Evolutionary conservation across 2,329 filamentous ascomycete genomes (phyloP), one percentile per base, ranked within the genome.

Genomic region (Aureobasidium uvarum): DNA sequence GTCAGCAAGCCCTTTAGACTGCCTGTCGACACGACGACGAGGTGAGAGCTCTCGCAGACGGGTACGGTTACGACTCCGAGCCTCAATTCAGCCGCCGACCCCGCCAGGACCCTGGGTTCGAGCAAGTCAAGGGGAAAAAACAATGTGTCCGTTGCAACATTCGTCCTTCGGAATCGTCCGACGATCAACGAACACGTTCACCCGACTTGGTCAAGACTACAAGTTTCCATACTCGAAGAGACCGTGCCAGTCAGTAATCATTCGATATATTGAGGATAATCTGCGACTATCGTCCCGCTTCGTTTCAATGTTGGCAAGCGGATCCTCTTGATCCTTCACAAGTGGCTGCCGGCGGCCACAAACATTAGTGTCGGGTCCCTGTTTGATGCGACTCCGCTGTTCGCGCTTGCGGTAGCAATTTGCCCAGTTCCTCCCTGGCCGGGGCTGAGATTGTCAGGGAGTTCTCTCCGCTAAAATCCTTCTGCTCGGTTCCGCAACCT

Each of bases 71-170:
- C 23, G 23, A 14, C 14, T 48, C 23, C 45, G 23, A 28, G 45
- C 20, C 20, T 25, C 20, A 20, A 38, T 38, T 38, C 8, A 28
- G 54, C 38, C 48, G 45, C 38, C 20, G 38, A 41, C 25, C 39
- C 38, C 54, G 18, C 54, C 18, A 58, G 39, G 54, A 45, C 54
- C 54, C 54, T 58, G 39, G 13, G 54, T 58, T 14, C 18, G 43
- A 56, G 33, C 38, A 56, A 56, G 33, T 23, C 25, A 56, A 56
- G 36, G 38, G 23, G 14, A 28, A 20, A 20, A 43, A 39, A 43
- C 13, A 39, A 28, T 39, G 50, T 25, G 46, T 10, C 46, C 7
- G 16, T 39, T 39, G 54, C 54, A 18, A 25, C 13, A n/a, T 5
- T 23, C 10, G 8, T 45, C 6, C 25, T 5, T 58, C 39, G 39